Evolutionary conservation across 495 filamentous ascomycete species (phyloP), one percentile per base, ranked within the genome.

Genomic region (Hypoxylon cercidicola): DNA sequence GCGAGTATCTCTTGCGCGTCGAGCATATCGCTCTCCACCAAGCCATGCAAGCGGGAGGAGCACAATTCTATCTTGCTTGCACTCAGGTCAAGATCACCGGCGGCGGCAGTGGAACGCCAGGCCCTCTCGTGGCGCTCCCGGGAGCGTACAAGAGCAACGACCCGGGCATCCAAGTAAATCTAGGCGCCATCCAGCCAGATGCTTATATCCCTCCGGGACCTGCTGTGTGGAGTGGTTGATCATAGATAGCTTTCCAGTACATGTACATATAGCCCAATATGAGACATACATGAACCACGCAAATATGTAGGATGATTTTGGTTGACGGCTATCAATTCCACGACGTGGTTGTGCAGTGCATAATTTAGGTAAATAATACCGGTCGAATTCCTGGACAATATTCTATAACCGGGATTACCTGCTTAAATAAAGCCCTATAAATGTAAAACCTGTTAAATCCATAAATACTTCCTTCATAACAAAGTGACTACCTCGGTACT

Each of bases 1-100:
- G 84, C 34, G 78, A 84, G 28, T 87, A 87, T 55, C 80, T 88
- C 10, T 70, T 87, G n/a, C 79, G 84, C 21, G 81, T 81, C 2
- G 85, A 87, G 64, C 81, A 84, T 16, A 82, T 87, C 46, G 82
- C 79, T 1, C 70, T 84, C 13, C 81, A 85, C 61, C 70, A 75
- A 55, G 83, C 81, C 6, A 68, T 55, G 60, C 60, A 69, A 32
- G 47, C 63, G 66, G 12, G 77, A 77, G 77, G 78, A 49, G 78
- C 84, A 0, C 83, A 85, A 71, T 78, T 84, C 64, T 86, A 85
- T 50, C 61, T 84, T 25, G 72, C 80, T 0, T 88, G 85, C 60
- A 82, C 81, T 18, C 85, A 88, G 72, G 69, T 88, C 60, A 82
- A 80, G 44, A 78, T 87, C 49, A 81, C 77, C 4, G 81, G 82